Percentiles rank a stretch among this genome's conserved stretches.
Conservation (phyloP, 2,329 filamentous ascomycete genomes). For the Colletotrichum chlorophyti region DNA sequence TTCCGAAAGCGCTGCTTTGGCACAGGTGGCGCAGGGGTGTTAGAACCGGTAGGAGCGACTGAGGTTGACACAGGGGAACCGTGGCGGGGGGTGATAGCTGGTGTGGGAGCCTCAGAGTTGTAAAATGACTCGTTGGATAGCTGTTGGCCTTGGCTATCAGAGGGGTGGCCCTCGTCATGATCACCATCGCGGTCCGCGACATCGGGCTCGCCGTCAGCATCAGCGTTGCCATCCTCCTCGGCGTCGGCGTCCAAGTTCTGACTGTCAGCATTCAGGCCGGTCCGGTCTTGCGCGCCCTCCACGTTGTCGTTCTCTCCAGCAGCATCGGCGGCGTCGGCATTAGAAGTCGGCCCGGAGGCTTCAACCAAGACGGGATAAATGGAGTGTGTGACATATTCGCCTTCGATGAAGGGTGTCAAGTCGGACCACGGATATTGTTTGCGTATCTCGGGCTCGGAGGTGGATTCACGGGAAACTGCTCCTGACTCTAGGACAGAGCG, state of each 20-base stretch:
- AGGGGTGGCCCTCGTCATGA: conserved; percentile 26
- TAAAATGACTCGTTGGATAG: conserved; percentile 16
- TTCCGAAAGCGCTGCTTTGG: conserved; percentile 32
- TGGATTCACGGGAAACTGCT: conserved; percentile 20
- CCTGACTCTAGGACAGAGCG: conserved; percentile 12
- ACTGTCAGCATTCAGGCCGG: conserved; percentile 12
- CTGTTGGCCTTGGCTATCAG: conserved; percentile 15
- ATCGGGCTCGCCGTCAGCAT: conserved; percentile 35
- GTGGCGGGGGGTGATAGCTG: conserved; percentile 45
- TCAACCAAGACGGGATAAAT: conserved; percentile 22
- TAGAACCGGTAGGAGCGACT: conserved; percentile 32
- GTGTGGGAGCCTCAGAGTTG: conserved; percentile 43
- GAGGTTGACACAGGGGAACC: conserved; percentile 44
- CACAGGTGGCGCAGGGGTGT: conserved; percentile 45
- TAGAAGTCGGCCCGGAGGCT: conserved; percentile 33
- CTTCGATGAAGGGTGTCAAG: conserved; percentile 48
- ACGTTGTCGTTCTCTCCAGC: conserved; percentile 19
- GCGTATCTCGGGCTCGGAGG: neutral
- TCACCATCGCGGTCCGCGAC: conserved; percentile 32
- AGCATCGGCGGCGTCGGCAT: conserved; percentile 6
- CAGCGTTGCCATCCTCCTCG: conserved; percentile 34
- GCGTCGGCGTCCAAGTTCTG: conserved; percentile 32
- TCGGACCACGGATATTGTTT: conserved; percentile 42
- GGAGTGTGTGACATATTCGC: conserved; percentile 46
- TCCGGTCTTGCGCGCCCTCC: conserved; percentile 16